Evolutionary conservation across 768 basidiomycete species (phyloP).

Genomic region (Suillus hirtellus): DNA sequence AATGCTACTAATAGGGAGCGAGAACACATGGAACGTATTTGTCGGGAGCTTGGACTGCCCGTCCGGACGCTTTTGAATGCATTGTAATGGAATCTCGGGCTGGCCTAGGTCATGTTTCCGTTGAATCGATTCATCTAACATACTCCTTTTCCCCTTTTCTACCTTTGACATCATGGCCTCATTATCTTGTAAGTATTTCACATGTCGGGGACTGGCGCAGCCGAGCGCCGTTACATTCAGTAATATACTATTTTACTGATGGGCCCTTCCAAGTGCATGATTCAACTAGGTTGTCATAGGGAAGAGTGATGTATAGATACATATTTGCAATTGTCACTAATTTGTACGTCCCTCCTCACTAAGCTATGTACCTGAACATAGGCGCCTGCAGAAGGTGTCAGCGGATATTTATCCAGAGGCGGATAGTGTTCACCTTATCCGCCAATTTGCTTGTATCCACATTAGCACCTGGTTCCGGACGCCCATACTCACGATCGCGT

Average conservation of each 20-base stretch:
- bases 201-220: too few species aligned
- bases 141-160: background rate
- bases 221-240: too few species aligned
- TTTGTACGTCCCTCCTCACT: background rate
- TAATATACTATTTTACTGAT: too few species aligned
- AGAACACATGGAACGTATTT: conserved; percentile 30
- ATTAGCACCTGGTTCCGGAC: conserved; percentile 41
- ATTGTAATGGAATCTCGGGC: background rate
- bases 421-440: conserved; percentile 50
- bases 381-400: conserved; percentile 11
- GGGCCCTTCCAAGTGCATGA: too few species aligned
- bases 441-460: conserved; percentile 68
- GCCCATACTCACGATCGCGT: conserved; percentile 54
- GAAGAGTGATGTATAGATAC: background rate
- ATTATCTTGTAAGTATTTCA: too few species aligned
- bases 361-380: conserved; percentile 18
- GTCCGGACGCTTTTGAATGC: conserved; percentile 21
- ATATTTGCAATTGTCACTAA: background rate
- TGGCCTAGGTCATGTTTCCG: background rate
- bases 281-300: background rate
- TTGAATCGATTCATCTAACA: background rate
- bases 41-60: conserved; percentile 31
- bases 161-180: background rate
- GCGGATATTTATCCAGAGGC: background rate
- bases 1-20: conserved; percentile 27